phyloP scores from a whole-genome alignment of 2,329 filamentous ascomycete species.

The Venturia carpophila region DNA sequence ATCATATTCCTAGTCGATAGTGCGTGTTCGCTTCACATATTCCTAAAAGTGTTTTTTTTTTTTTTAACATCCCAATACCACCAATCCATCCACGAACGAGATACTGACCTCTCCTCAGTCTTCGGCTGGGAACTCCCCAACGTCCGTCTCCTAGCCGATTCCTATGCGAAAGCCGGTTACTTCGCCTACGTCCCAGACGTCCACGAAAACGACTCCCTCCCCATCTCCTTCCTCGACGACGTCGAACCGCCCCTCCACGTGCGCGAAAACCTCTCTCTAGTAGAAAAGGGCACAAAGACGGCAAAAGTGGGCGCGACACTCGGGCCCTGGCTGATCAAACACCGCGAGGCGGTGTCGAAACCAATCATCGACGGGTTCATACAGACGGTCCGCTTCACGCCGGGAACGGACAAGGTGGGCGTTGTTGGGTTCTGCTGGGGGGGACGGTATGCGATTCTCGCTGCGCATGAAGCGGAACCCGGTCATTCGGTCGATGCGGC shows the following conservation, averaged over 20 bases:
- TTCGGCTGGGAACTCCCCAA: slow-evolving; percentile 44
- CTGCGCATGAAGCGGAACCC: slow-evolving; percentile 24
- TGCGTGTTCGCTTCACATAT: too few relatives aligned
- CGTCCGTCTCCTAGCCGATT: slow-evolving; percentile 39
- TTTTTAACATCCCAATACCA: background rate
- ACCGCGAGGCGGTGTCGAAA: slow-evolving; percentile 36
- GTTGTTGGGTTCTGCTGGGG: slow-evolving; percentile 45
- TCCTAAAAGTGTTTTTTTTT: too few relatives aligned
- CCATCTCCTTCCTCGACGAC: slow-evolving; percentile 33
- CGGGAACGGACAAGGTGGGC: slow-evolving; percentile 31
- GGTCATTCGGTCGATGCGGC: slow-evolving; percentile 35
- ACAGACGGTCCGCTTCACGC: slow-evolving; percentile 5
- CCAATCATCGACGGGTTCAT: slow-evolving; percentile 39
- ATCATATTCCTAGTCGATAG: slow-evolving; percentile 42
- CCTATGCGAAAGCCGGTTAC: slow-evolving; percentile 40
- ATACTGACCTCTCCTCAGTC: slow-evolving; percentile 29
- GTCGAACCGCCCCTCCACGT: slow-evolving; percentile 36
- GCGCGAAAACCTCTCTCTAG: slow-evolving; percentile 31
- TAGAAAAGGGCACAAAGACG: slow-evolving; percentile 36
- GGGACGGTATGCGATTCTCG: slow-evolving; percentile 34
- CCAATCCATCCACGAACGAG: too few relatives aligned
- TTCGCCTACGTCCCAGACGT: slow-evolving; percentile 42
- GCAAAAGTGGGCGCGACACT: slow-evolving; percentile 36
- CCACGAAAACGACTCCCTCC: slow-evolving; percentile 34
- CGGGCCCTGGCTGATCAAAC: slow-evolving; percentile 37